Evolutionary conservation across 768 basidiomycete species (phyloP), one percentile per base, ranked within the genome.

Genomic region (Russula abietina): DNA sequence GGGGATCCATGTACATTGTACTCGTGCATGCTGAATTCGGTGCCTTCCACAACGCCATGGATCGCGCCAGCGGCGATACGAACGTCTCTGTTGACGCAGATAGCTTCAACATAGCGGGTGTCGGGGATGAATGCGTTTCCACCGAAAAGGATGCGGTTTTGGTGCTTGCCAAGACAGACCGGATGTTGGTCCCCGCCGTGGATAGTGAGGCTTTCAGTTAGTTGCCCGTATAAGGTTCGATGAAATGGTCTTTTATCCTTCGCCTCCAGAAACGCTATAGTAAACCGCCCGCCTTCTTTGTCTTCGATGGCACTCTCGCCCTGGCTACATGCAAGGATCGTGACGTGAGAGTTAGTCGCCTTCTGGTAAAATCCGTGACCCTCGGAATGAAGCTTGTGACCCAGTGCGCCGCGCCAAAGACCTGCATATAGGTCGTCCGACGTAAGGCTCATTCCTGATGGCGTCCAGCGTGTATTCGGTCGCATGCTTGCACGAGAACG

Each of bases 261-360:
- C 22, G 79, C 75, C 32, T 78, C 73, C 22, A 88, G 72, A 39
- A 89, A 76, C n/a, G 76, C 75, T 48, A 71, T 74, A 4, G 87
- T 89, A 68, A 89, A 83, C 64, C 74, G 76, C 1, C 87, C 87
- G 9, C 86, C 86, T 38, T 80, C 78, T 67, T 85, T 86, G 60
- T 79, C 80, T 67, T 89, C 87, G 10, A 75, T 69, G 14, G 87
- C 87, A 57, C 77, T 77, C 63, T 81, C 81, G 4, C 78, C 83
- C 7, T 79, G 73, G 26, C 76, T 74, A 65, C 83, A 85, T 4
- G 86, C 87, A 28, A 82, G 78, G 22, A 89, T 75, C 39, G 85
- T 73, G 28, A 79, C 76, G 69, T 89, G 82, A 0, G 81, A 72
- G 45, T 73, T 68, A 30, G 70, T 71, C 45, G 70, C 67, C 19